Conservation (phyloP, 2,329 filamentous ascomycete species). For the Samsoniella hepiali region DNA sequence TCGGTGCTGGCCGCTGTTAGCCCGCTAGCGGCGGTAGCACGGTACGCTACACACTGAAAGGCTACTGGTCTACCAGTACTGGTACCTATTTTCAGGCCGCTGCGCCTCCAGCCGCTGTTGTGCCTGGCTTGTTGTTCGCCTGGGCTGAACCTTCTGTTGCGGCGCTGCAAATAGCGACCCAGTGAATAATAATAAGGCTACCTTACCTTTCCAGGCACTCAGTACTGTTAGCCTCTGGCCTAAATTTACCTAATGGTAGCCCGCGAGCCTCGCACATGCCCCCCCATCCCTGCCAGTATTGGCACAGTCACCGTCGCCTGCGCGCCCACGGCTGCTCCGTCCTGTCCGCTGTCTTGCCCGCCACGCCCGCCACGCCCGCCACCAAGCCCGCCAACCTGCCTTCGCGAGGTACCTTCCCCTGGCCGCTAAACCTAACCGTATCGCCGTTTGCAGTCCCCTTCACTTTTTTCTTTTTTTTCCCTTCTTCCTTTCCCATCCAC, state of each 20-base stretch:
- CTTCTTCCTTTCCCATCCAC: slow-evolving; percentile 6
- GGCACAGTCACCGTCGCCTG: background rate
- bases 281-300: background rate
- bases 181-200: too few species aligned
- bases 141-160: background rate
- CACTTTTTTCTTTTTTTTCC: background rate
- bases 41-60: background rate
- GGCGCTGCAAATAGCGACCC: too few species aligned
- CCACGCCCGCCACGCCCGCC: background rate
- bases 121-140: too few species aligned
- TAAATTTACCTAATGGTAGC: background rate
- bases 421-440: background rate
- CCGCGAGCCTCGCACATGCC: background rate
- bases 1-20: background rate
- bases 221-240: background rate
- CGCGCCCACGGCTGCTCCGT: too few species aligned
- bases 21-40: background rate
- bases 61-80: background rate
- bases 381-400: background rate
- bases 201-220: background rate
- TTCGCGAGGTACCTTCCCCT: background rate
- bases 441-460: background rate
- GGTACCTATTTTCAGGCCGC: slow-evolving; percentile 5
- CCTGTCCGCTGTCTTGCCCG: background rate
- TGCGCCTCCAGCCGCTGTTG: background rate